Evolutionary conservation across 2,329 filamentous ascomycete species (phyloP).

Genomic region (Rhytidhysteron rufulum): DNA sequence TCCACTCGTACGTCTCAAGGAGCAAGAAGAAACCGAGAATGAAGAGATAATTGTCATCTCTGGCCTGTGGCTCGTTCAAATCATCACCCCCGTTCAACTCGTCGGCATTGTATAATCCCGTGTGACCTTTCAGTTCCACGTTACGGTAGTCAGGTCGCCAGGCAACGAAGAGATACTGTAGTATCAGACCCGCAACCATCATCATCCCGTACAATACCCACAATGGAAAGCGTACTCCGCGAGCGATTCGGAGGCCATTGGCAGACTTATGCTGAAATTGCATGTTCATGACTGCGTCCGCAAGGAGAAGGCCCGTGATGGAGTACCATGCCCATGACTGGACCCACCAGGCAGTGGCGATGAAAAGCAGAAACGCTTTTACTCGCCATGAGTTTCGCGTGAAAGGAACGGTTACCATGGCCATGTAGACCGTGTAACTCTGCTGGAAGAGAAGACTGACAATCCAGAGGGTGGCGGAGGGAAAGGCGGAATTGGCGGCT

Average conservation of each 20-base stretch:
- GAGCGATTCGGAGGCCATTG: constrained; percentile 13
- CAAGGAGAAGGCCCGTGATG: constrained; percentile 47
- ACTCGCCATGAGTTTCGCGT: constrained; percentile 41
- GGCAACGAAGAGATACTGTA: constrained; percentile 44
- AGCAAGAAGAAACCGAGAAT: constrained; percentile 41
- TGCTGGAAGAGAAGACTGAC: constrained; percentile 44
- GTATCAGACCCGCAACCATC: constrained; percentile 32
- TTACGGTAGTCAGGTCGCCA: constrained; percentile 33
- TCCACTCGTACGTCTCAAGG: constrained; percentile 36
- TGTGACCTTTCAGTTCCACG: constrained; percentile 39
- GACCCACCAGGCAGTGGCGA: constrained; percentile 45
- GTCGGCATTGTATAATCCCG: constrained; percentile 37
- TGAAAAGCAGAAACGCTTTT: constrained; percentile 37
- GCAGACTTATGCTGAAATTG: constrained; percentile 27
- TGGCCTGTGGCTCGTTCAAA: constrained; percentile 30
- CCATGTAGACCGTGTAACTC: constrained; percentile 47
- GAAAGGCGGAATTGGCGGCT: constrained; percentile 41
- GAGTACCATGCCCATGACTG: constrained; percentile 47
- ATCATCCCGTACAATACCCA: constrained; percentile 32
- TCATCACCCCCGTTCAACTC: constrained; percentile 35
- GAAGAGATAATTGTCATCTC: constrained; percentile 43
- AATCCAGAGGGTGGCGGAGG: constrained; percentile 45
- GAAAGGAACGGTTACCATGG: constrained; percentile 46
- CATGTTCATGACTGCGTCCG: constrained; percentile 42
- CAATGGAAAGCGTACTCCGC: constrained; percentile 11